Evolutionary conservation across 139 green algal species (phyloP), one percentile per base, ranked within the genome.

Genomic region (Coelastrella sp.): DNA sequence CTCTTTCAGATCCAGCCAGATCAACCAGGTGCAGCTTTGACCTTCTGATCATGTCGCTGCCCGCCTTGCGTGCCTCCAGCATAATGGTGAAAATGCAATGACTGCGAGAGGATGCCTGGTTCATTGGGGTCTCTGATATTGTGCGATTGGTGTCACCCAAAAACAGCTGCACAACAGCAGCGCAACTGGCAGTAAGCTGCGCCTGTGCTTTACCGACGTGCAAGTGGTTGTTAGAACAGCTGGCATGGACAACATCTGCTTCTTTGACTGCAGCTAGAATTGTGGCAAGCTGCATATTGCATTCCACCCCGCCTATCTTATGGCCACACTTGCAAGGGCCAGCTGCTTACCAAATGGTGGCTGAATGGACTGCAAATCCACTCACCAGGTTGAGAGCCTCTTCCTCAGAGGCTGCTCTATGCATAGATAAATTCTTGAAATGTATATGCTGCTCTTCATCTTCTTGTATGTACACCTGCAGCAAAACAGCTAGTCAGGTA

Each of bases 341-440:
- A 49, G 35, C 35, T 49, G 35, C 35, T 49, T 49, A 49, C 35
- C 35, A 49, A 3, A 49, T 49, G 35, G 35, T 49, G 35, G 35
- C 35, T 49, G 3, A 49, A 49, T 49, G 35, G 35, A 49, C 35
- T 49, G 35, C 35, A 49, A 49, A 49, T 3, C 58, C 49, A 9
- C 25, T 60, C 85, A 98, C 95, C 94, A 98, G 92, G 92, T 99
- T 98, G 24, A 99, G 93, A 14, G 97, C 97, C 25, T 98, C 96
- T 90, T 99, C 97, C 93, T 98, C 97, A 56, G 87, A 96, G 78
- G 87, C 92, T 10, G 94, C 95, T 15, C 93, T 85, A 91, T 98
- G 96, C 59, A 95, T 89, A 17, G 90, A 95, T 27, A 99, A 90
- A 85, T 97, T 96, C 58, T 93, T 93, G 83, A 97, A 94, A 63